Percentiles rank a stretch among this genome's conserved stretches.
Conservation (phyloP, 2,329 filamentous ascomycete species). For the Lachnellula cervina region DNA sequence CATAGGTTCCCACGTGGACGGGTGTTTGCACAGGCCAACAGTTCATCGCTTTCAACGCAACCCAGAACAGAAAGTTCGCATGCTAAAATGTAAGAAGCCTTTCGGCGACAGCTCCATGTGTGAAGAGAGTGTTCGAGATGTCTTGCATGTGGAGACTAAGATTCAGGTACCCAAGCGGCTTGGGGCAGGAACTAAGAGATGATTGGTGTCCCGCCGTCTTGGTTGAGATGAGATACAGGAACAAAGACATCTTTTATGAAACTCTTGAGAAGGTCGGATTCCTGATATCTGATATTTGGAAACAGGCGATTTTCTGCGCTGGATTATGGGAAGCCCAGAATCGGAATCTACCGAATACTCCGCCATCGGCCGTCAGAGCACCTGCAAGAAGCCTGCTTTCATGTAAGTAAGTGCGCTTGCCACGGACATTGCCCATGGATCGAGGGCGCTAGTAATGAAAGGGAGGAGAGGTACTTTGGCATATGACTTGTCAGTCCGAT, state of each 20-base stretch:
- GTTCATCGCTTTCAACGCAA: conserved; percentile 5
- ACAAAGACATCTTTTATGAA: no score
- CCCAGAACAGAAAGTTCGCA: background rate
- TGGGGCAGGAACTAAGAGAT: background rate
- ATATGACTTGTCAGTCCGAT: background rate
- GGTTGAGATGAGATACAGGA: background rate
- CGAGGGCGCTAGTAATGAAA: background rate
- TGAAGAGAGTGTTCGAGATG: conserved; percentile 8
- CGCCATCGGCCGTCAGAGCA: background rate
- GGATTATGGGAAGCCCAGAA: background rate
- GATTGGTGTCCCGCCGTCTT: background rate
- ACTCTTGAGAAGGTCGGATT: no score
- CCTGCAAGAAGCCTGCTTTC: background rate
- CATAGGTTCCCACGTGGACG: background rate
- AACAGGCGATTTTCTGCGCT: background rate
- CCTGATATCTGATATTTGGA: background rate
- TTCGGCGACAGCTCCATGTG: background rate
- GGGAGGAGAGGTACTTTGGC: background rate
- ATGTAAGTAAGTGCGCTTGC: background rate
- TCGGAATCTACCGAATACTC: background rate
- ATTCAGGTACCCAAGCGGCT: background rate
- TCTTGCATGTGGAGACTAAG: conserved; percentile 2
- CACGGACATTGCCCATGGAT: background rate
- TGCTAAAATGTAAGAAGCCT: background rate
- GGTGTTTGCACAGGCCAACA: conserved; percentile 10